Evolutionary conservation across 169 alveolate species (phyloP).

Genomic region (Hepatocystis sp.): DNA sequence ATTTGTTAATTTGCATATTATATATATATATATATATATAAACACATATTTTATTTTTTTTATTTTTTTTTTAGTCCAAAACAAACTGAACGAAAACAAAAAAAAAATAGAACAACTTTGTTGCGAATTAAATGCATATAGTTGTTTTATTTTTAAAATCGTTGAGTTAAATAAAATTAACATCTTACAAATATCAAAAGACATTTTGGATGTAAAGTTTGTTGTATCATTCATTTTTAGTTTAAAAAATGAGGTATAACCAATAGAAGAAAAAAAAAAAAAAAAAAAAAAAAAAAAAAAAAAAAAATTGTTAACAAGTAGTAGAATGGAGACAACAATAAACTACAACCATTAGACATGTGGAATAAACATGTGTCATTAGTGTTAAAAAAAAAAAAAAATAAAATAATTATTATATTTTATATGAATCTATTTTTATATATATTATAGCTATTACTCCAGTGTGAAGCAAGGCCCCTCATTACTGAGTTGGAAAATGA

Average conservation of each 20-base stretch:
- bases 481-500: conserved; percentile 33
- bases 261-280: neutral
- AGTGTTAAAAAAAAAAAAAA: no score
- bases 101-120: conserved; percentile 7
- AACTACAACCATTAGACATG: no score
- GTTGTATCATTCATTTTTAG: conserved; percentile 38
- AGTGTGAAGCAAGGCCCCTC: conserved; percentile 47
- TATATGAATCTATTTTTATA: no score
- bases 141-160: conserved; percentile 33
- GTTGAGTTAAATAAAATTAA: conserved; percentile 34
- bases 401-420: no score
- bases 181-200: conserved; percentile 60
- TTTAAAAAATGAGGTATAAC: conserved; percentile 34
- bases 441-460: conserved; percentile 46
- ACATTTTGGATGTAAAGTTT: conserved; percentile 34
- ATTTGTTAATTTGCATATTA: no score
- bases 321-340: no score
- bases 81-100: neutral
- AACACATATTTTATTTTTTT: no score
- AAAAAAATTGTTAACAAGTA: neutral
- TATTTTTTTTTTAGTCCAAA: conserved; percentile 30
- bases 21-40: no score
- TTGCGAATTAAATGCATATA: conserved; percentile 7
- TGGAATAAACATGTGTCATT: no score
- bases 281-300: neutral